These are phyloP conservation scores for Caloboletus inedulis DNA, from an alignment of 1,284 basidiomycete genomes.

Conservation along the genomic window DNA sequence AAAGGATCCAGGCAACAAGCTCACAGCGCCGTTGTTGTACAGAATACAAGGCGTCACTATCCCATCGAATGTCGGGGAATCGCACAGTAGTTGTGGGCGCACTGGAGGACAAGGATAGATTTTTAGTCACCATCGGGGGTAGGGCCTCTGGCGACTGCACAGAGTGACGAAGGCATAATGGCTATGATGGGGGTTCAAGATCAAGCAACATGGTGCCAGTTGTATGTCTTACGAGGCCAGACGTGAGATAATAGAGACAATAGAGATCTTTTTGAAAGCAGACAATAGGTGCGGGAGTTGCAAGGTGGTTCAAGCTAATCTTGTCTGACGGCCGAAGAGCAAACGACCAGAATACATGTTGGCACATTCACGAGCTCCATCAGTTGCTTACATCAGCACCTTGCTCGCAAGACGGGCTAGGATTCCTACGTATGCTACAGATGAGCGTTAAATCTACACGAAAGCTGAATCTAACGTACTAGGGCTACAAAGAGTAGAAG, in stretches of 20 bases:
- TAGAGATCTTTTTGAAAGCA: neutral
- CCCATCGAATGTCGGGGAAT: no score
- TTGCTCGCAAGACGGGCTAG: neutral
- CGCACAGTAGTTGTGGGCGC: neutral
- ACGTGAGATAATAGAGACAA: constrained; percentile 12
- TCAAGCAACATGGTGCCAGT: neutral
- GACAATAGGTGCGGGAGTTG: no score
- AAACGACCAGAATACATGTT: no score
- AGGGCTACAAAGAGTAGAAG: constrained; percentile 22
- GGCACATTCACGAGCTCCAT: neutral
- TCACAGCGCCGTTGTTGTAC: neutral
- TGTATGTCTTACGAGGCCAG: constrained; percentile 4
- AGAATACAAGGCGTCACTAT: constrained; percentile 21
- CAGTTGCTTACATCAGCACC: neutral
- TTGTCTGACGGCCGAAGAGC: neutral
- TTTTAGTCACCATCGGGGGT: neutral
- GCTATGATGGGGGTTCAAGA: constrained; percentile 10
- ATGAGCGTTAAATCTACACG: constrained; percentile 7
- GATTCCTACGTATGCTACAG: constrained; percentile 20
- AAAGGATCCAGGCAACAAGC: constrained; percentile 3
- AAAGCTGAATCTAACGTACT: constrained; percentile 7
- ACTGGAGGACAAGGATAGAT: neutral
- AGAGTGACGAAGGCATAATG: neutral
- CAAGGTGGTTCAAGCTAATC: no score
- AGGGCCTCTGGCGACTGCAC: neutral